Evolutionary conservation across 2,329 filamentous ascomycete species (phyloP).

Genomic region (Malbranchea zuffiana): DNA sequence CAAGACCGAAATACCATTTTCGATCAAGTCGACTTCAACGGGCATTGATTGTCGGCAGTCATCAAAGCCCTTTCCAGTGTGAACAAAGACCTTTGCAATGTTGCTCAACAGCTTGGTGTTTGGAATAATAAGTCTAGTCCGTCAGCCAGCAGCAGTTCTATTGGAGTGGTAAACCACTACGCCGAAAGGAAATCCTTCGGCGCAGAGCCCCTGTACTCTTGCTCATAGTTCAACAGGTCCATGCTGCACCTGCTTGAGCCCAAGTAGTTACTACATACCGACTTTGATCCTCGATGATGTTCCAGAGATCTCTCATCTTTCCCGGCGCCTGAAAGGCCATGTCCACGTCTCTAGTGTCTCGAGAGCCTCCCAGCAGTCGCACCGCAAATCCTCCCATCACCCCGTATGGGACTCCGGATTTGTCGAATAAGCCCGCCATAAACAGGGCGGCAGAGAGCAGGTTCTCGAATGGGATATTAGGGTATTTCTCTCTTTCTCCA

Average conservation of each 20-base stretch:
- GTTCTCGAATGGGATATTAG: neutral
- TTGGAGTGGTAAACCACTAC: neutral
- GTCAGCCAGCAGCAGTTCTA: neutral
- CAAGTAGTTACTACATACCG: too few relatives aligned
- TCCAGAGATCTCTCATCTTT: neutral
- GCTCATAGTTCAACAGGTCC: too few relatives aligned
- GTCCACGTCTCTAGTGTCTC: constrained; percentile 5
- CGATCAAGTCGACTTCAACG: constrained; percentile 6
- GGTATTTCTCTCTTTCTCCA: constrained; percentile 1
- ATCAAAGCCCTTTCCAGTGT: constrained; percentile 5
- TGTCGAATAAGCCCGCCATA: neutral
- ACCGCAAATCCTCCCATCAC: constrained; percentile 6
- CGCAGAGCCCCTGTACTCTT: too few relatives aligned
- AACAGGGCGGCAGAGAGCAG: constrained; percentile 5
- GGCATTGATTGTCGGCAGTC: constrained; percentile 2
- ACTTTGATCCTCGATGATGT: neutral
- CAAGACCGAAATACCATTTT: constrained; percentile 3
- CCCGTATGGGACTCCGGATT: neutral
- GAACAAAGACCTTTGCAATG: constrained; percentile 7
- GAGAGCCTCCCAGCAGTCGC: neutral
- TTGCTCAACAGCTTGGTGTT: neutral
- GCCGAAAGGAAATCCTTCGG: too few relatives aligned
- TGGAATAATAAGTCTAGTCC: constrained; percentile 3
- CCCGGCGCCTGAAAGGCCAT: constrained; percentile 1
- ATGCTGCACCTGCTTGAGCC: too few relatives aligned